These are phyloP conservation scores for Ceratobasidium sp. DNA, from an alignment of 1,284 basidiomycete genomes.

Conservation along the genomic window DNA sequence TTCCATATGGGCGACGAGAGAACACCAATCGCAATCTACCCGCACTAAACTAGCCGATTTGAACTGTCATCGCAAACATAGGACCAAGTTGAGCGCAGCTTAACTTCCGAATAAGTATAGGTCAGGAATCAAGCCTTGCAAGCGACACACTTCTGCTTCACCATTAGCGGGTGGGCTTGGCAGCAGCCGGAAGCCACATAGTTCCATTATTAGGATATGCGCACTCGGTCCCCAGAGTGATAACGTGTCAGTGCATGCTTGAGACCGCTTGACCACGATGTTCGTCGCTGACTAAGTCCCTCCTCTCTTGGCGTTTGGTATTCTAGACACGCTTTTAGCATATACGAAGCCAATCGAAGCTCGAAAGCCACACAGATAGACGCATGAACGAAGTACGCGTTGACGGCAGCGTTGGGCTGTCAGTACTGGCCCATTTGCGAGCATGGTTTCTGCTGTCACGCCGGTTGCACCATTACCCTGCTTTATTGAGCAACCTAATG, in stretches of 20 bases:
- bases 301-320: neutral
- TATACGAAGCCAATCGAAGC: neutral
- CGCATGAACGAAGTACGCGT: neutral
- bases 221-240: neutral
- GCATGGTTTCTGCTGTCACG: neutral
- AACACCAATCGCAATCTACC: no score
- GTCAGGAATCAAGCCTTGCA: neutral
- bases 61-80: neutral
- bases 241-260: neutral
- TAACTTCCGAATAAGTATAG: slow-evolving; percentile 1
- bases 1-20: neutral
- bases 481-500: neutral
- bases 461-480: neutral
- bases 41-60: neutral
- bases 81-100: neutral
- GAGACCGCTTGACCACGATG: neutral
- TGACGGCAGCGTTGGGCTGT: neutral
- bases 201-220: slow-evolving; percentile 9
- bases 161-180: neutral
- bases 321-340: neutral
- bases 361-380: neutral
- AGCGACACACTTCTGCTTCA: neutral
- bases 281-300: neutral
- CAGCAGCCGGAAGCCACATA: neutral
- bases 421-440: neutral